phyloP scores from a whole-genome alignment of 1,284 basidiomycete genomes.

The Ganoderma lucidum region DNA sequence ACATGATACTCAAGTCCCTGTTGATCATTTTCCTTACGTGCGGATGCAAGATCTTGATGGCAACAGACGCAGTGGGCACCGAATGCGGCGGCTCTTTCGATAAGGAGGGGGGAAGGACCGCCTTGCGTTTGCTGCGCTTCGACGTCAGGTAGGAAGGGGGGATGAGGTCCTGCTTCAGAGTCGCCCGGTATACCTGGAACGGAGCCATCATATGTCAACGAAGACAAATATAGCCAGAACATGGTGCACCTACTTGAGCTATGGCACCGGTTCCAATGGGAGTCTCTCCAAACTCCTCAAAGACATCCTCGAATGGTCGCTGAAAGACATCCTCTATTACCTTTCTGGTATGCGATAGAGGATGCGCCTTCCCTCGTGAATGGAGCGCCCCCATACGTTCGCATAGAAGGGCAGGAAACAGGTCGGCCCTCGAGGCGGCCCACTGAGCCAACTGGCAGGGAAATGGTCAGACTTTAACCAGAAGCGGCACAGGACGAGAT shows the following conservation, averaged over 20 bases:
- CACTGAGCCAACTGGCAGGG: slow-evolving; percentile 91
- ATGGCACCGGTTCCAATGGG: slow-evolving; percentile 99
- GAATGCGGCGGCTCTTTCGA: slow-evolving; percentile 68
- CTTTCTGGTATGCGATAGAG: slow-evolving; percentile 81
- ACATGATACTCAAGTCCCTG: slow-evolving; percentile 94
- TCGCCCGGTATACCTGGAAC: slow-evolving; percentile 84
- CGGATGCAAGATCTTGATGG: slow-evolving; percentile 97
- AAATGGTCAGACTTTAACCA: neutral
- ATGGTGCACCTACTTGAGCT: slow-evolving; percentile 74
- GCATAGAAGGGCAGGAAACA: slow-evolving; percentile 95
- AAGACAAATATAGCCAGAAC: neutral
- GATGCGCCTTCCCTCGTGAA: slow-evolving; percentile 89
- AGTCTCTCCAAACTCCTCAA: slow-evolving; percentile 86
- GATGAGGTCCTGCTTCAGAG: slow-evolving; percentile 83
- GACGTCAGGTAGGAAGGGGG: slow-evolving; percentile 82
- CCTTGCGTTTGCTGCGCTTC: slow-evolving; percentile 60
- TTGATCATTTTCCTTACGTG: slow-evolving; percentile 82
- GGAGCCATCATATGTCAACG: slow-evolving; percentile 11
- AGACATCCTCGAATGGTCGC: slow-evolving; percentile 86
- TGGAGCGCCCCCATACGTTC: slow-evolving; percentile 88
- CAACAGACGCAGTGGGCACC: slow-evolving; percentile 85
- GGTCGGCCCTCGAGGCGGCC: slow-evolving; percentile 95
- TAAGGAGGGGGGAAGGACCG: slow-evolving; percentile 61
- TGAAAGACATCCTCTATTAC: slow-evolving; percentile 90
- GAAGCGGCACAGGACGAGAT: neutral